A percentile compares a stretch with the other conserved stretches of the same genome.
These are phyloP conservation scores for Xylaria sp. DNA, from an alignment of 2,329 filamentous ascomycete species.

Conservation along the genomic window DNA sequence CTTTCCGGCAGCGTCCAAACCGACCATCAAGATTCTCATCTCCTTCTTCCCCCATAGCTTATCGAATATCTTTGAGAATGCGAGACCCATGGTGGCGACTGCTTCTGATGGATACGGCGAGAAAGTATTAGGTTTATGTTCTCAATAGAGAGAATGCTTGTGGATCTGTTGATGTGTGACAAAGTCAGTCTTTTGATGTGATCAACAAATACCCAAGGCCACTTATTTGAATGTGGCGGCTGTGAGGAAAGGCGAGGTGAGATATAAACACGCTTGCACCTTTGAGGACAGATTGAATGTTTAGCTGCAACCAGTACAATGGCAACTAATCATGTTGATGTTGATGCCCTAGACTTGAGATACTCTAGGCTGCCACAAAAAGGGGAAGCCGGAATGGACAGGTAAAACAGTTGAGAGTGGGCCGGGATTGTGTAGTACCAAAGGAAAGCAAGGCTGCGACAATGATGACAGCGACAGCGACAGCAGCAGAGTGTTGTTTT, in stretches of 20 bases:
- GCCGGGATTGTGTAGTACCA: slow-evolving; percentile 24
- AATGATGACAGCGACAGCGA: slow-evolving; percentile 3
- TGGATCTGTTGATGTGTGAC: slow-evolving; percentile 27
- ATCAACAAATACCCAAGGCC: neutral
- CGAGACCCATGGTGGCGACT: slow-evolving; percentile 89
- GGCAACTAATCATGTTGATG: slow-evolving; percentile 13
- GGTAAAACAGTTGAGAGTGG: slow-evolving; percentile 34
- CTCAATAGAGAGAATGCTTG: slow-evolving; percentile 25
- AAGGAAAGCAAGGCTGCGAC: slow-evolving; percentile 29
- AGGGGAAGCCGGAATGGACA: slow-evolving; percentile 37
- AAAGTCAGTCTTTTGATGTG: slow-evolving; percentile 32
- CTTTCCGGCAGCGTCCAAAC: slow-evolving; percentile 99
- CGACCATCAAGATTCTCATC: slow-evolving; percentile 99
- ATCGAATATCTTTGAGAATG: slow-evolving; percentile 96
- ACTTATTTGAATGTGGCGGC: too few relatives aligned
- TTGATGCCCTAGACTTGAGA: slow-evolving; percentile 1
- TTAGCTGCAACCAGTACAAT: slow-evolving; percentile 29
- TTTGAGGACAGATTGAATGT: slow-evolving; percentile 40
- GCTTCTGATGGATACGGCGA: slow-evolving; percentile 46
- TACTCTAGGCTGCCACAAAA: slow-evolving; percentile 40
- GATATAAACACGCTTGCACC: slow-evolving; percentile 15
- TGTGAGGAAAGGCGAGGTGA: slow-evolving; percentile 3
- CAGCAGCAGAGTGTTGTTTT: slow-evolving; percentile 5
- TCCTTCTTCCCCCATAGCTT: slow-evolving; percentile 99
- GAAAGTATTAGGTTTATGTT: slow-evolving; percentile 38